Evolutionary conservation across 345 rosid species (phyloP), one percentile per base, ranked within the genome.

Genomic region (Diplotaxis tenuifolia): DNA sequence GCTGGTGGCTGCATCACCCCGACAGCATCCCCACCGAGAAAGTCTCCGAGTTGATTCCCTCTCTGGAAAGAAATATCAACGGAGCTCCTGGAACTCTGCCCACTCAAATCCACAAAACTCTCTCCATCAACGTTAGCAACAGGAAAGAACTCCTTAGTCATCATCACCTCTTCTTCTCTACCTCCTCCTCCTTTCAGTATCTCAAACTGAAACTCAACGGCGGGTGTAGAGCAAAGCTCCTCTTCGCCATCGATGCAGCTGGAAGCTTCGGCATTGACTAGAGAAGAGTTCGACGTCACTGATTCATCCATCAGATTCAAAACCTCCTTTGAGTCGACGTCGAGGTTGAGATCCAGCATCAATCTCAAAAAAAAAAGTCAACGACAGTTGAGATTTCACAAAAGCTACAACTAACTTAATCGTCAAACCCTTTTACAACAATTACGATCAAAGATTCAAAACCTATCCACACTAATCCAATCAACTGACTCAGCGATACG

Each of bases 291-390:
- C 12, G 98, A 91, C 40, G 97, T 91, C 62, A 84, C 98, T 23
- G 97, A 86, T 67, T 84, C 90, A 79, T 81, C 84, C 88, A 86
- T 81, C 80, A 14, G 49, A 42, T 42, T 42, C 49, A 42, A 42
- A 42, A 42, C 18, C 18, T 42, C 6, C 49, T n/a, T n/a, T n/a
- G 85, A 87, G 29, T 68, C 79, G 76, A 73, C 80, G 70, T 82
- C 83, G 45, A 89, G 87, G 79, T 90, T 89, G 78, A 93, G 96
- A 93, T 93, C 98, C 79, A 93, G 81, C 98, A 93, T 91, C 68
- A 73, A 65, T 57, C 67, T 32, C 71, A 36, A 36, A 36, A 54
- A n/a, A n/a, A 25, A 63, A 62, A 78, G 64, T 67, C 81, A 78
- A 62, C 4, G 55, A 32, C n/a, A n/a, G n/a, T n/a, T n/a, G 4